Conservation (phyloP, 495 filamentous ascomycete species). For the Neurospora sp. region DNA sequence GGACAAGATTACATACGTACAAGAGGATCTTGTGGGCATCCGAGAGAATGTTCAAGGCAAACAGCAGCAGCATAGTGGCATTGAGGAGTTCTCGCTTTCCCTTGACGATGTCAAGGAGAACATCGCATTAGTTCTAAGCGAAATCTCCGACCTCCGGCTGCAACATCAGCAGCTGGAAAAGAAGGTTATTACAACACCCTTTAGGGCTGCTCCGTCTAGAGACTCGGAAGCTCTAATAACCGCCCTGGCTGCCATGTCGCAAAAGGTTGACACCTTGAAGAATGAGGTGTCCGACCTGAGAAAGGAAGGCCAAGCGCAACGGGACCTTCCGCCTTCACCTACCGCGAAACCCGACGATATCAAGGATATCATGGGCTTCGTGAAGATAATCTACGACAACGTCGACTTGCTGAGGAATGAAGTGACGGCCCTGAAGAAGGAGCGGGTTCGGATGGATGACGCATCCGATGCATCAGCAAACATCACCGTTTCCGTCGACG, state of each 20-base stretch:
- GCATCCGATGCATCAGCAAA: background rate
- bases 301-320: background rate
- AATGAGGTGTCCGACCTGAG: slow-evolving; percentile 11
- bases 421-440: background rate
- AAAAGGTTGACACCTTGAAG: background rate
- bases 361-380: background rate
- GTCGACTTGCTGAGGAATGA: background rate
- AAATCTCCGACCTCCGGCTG: background rate
- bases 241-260: background rate
- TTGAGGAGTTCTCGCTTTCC: background rate
- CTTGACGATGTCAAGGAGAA: slow-evolving; percentile 11
- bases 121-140: slow-evolving; percentile 1
- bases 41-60: background rate
- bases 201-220: background rate
- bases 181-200: background rate
- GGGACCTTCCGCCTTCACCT: background rate
- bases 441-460: background rate
- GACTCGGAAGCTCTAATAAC: background rate
- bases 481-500: background rate
- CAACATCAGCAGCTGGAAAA: slow-evolving; percentile 1
- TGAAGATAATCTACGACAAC: background rate
- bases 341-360: background rate
- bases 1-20: background rate
- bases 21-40: background rate
- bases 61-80: background rate